These are phyloP conservation scores for Beauveria brongniartii DNA, from an alignment of 2,329 filamentous ascomycete genomes.

Conservation along the genomic window DNA sequence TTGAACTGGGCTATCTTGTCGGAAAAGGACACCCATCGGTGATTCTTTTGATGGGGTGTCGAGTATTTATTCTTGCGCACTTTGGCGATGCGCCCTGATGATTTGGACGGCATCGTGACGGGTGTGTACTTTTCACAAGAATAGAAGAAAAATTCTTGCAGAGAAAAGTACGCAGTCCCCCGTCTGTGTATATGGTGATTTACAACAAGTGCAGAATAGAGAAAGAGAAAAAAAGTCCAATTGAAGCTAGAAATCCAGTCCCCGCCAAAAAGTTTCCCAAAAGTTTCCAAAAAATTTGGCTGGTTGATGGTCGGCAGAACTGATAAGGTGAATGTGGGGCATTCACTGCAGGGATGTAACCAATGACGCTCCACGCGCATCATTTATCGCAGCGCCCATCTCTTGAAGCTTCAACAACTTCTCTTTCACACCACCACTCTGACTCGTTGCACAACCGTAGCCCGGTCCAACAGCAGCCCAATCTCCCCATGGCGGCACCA, in stretches of 20 bases:
- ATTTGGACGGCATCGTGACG: conserved; percentile 51
- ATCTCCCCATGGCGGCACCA: conserved; percentile 33
- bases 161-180: conserved; percentile 11
- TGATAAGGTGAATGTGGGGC: conserved; percentile 23
- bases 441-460: not conserved
- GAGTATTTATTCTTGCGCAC: conserved; percentile 60
- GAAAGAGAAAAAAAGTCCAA: conserved; percentile 15
- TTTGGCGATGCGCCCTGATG: conserved; percentile 61
- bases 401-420: not conserved
- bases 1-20: conserved; percentile 85
- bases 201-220: conserved; percentile 11
- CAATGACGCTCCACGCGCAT: conserved; percentile 28
- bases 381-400: conserved; percentile 10
- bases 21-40: conserved; percentile 87
- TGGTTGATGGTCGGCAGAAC: conserved; percentile 26
- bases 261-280: conserved; percentile 16
- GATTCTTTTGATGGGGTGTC: conserved; percentile 70
- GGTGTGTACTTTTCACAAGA: conserved; percentile 10
- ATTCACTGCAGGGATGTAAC: conserved; percentile 9
- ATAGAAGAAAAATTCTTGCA: conserved; percentile 9
- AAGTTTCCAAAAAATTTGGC: conserved; percentile 23
- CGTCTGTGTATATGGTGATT: conserved; percentile 1
- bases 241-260: conserved; percentile 5
- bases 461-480: not conserved
- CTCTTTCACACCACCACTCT: not conserved